Percentiles rank a stretch among this genome's conserved stretches.
Evolutionary conservation across 768 basidiomycete genomes (phyloP).

Genomic region (Pisolithus marmoratus): DNA sequence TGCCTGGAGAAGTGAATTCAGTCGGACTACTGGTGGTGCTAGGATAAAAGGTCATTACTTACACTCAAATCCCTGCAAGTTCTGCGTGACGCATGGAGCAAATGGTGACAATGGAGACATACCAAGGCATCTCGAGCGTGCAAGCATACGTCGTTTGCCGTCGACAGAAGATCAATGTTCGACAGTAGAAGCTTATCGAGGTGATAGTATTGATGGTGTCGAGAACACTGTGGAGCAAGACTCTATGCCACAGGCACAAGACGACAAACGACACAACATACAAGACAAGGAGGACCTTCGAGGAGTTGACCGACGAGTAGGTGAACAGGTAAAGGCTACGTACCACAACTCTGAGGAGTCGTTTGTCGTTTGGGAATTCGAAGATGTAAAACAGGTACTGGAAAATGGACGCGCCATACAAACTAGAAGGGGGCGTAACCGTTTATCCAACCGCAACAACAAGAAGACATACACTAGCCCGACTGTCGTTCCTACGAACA

Average conservation of each 20-base stretch:
- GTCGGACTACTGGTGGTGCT: no score
- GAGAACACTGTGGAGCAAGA: not conserved
- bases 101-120: not conserved
- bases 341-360: slow-evolving; percentile 9
- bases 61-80: slow-evolving; percentile 3
- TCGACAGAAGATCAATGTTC: slow-evolving; percentile 8
- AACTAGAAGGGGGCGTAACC: slow-evolving; percentile 4
- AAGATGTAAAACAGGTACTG: slow-evolving; percentile 15
- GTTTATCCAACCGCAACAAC: not conserved
- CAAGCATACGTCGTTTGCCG: not conserved
- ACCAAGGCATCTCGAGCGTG: slow-evolving; percentile 2
- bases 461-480: slow-evolving; percentile 8
- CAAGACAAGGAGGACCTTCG: not conserved
- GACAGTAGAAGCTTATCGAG: not conserved
- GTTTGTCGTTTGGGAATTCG: slow-evolving; percentile 14
- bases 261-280: not conserved
- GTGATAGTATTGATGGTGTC: not conserved
- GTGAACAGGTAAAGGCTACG: not conserved
- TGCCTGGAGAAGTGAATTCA: no score
- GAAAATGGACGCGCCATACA: slow-evolving; percentile 13
- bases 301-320: not conserved
- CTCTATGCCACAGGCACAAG: not conserved
- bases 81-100: no score
- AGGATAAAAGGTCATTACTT: not conserved
- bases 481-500: slow-evolving; percentile 8